These are phyloP conservation scores for Aeminium ludgeri DNA, from an alignment of 495 filamentous ascomycete genomes.

Conservation along the genomic window DNA sequence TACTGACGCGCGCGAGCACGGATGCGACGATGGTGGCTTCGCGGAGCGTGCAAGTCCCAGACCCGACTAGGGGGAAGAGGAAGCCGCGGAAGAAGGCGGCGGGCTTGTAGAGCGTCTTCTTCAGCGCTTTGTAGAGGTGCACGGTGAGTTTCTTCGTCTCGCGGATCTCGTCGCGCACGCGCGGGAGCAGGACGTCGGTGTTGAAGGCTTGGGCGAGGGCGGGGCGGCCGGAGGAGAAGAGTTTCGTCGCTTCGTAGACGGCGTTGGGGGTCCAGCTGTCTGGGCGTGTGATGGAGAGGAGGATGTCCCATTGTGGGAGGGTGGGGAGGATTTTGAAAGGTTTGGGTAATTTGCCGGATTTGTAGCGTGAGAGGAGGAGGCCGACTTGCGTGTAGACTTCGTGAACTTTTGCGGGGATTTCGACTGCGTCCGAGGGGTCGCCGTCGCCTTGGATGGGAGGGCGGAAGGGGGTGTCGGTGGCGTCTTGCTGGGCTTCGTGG, in stretches of 20 bases:
- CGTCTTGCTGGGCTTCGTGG: conserved; percentile 55
- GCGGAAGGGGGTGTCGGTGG: conserved; percentile 3
- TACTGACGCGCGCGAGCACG: conserved; percentile 59
- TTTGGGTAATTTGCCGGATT: conserved; percentile 86
- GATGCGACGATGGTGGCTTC: conserved; percentile 83
- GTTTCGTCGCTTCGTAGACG: conserved; percentile 66
- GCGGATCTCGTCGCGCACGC: conserved; percentile 72
- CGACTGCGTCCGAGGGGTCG: conserved; percentile 57
- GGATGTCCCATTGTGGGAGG: conserved; percentile 75
- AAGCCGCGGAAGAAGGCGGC: conserved; percentile 94
- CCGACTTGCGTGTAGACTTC: conserved; percentile 90
- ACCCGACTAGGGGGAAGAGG: conserved; percentile 69
- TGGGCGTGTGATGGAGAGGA: conserved; percentile 64
- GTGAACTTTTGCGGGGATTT: conserved; percentile 76
- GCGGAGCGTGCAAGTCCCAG: conserved; percentile 64
- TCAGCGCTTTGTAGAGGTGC: conserved; percentile 81
- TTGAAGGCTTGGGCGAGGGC: conserved; percentile 62
- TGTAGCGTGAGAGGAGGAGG: conserved; percentile 76
- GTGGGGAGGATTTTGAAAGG: conserved; percentile 94
- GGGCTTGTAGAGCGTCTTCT: conserved; percentile 88
- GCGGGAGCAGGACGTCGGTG: conserved; percentile 63
- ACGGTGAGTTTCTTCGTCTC: conserved; percentile 87
- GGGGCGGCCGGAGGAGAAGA: conserved; percentile 74
- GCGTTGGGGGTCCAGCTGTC: conserved; percentile 79
- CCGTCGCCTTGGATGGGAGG: conserved; percentile 30